Conservation (phyloP, 2,329 filamentous ascomycete genomes). For the Escovopsis weberi region DNA sequence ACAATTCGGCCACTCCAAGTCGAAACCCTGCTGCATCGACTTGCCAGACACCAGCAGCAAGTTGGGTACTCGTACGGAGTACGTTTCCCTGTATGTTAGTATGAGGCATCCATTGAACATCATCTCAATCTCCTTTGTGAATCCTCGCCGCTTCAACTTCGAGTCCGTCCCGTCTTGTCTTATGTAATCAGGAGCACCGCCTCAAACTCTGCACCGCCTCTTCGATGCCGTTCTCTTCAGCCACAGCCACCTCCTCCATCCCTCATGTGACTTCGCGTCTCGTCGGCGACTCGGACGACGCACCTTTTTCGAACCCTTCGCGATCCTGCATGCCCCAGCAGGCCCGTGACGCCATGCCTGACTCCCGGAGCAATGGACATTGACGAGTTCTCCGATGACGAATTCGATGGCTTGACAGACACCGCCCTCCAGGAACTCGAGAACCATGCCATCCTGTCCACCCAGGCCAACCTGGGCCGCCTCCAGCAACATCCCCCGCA, state of each 20-base stretch:
- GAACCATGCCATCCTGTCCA: constrained; percentile 46
- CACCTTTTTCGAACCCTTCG: neutral
- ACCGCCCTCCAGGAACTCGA: constrained; percentile 47
- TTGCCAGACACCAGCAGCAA: no score
- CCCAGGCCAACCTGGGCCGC: constrained; percentile 28
- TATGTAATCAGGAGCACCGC: neutral
- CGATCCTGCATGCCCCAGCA: constrained; percentile 1
- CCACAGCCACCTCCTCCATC: neutral
- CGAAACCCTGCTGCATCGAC: no score
- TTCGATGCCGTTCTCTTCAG: no score
- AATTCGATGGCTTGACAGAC: constrained; percentile 44
- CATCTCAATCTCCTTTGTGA: no score
- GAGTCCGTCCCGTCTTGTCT: neutral
- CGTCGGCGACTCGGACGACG: constrained; percentile 5
- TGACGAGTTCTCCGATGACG: constrained; percentile 51
- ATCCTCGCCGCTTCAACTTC: no score
- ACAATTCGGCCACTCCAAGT: neutral
- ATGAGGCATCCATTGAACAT: no score
- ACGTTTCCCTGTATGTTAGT: no score
- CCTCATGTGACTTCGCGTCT: constrained; percentile 18
- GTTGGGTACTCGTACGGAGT: no score
- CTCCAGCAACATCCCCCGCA: constrained; percentile 8
- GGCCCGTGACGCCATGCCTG: constrained; percentile 7
- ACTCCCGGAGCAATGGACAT: constrained; percentile 19
- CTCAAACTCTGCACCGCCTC: neutral